These are phyloP conservation scores for Ustilago loliicola DNA, from an alignment of 1,284 basidiomycete species.

Conservation along the genomic window DNA sequence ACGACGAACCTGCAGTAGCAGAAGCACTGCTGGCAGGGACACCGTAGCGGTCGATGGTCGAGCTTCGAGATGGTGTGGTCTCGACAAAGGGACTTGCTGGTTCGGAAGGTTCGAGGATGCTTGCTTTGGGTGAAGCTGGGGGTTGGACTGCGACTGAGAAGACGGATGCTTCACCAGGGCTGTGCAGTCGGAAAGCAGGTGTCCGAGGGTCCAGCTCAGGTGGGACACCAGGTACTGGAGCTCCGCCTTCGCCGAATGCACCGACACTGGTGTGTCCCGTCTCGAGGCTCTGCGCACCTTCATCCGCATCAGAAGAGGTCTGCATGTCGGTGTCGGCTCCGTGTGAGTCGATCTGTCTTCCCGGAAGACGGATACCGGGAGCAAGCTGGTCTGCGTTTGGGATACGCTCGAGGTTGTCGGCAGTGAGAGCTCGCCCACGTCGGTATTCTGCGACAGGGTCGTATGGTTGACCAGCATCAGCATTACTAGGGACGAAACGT, in stretches of 20 bases:
- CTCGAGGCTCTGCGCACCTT: constrained; percentile 44
- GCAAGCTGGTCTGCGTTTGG: constrained; percentile 68
- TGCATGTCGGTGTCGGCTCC: constrained; percentile 43
- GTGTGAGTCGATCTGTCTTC: constrained; percentile 31
- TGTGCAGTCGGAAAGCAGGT: constrained; percentile 61
- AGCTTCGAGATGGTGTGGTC: constrained; percentile 31
- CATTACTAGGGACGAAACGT: constrained; percentile 17
- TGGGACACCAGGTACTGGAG: constrained; percentile 60
- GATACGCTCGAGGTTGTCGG: constrained; percentile 65
- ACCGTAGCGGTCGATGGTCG: constrained; percentile 25
- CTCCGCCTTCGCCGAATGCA: constrained; percentile 53
- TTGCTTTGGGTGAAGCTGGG: constrained; percentile 63
- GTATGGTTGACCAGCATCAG: constrained; percentile 31
- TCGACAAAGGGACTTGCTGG: constrained; percentile 44
- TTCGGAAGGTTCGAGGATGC: constrained; percentile 45
- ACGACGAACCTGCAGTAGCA: constrained; percentile 43
- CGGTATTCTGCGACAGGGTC: constrained; percentile 50
- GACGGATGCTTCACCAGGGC: constrained; percentile 65
- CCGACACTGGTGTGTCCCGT: constrained; percentile 54
- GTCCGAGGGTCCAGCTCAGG: constrained; percentile 68
- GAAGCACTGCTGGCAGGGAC: constrained; percentile 41
- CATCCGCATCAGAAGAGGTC: constrained; percentile 54
- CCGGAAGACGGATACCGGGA: constrained; percentile 65
- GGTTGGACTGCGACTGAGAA: constrained; percentile 68
- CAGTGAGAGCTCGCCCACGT: constrained; percentile 60